Conservation (phyloP, 2,329 filamentous ascomycete genomes). For the Xylariales sp. region DNA sequence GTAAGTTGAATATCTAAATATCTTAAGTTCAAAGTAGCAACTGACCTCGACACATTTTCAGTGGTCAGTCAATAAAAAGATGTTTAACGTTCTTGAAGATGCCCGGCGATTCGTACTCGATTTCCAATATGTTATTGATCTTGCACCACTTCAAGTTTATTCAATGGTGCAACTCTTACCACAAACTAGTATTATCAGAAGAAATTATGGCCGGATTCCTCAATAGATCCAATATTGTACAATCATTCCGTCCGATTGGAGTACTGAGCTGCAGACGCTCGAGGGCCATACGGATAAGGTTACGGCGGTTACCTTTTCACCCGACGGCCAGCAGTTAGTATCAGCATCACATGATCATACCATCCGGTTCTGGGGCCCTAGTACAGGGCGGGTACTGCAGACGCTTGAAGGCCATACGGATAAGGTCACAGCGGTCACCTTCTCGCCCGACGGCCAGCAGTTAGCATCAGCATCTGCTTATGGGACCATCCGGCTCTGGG, state of each 20-base stretch:
- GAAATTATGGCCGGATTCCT: constrained; percentile 10
- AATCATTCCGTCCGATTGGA: no score
- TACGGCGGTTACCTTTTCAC: constrained; percentile 13
- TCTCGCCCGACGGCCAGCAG: constrained; percentile 9
- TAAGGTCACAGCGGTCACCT: constrained; percentile 8
- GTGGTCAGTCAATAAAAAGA: constrained; percentile 2
- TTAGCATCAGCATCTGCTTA: constrained; percentile 1
- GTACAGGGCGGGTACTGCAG: constrained; percentile 7
- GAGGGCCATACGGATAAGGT: constrained; percentile 9
- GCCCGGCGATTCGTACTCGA: constrained; percentile 18
- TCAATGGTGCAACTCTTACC: constrained; percentile 27
- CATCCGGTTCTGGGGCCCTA: constrained; percentile 11
- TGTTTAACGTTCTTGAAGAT: constrained; percentile 17
- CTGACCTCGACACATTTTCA: neutral
- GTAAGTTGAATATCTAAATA: no score
- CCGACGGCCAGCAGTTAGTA: neutral
- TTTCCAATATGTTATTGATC: constrained; percentile 18
- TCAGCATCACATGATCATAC: constrained; percentile 5
- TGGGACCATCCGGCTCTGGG: constrained; percentile 12
- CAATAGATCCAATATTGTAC: constrained; percentile 14
- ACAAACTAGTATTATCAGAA: constrained; percentile 18
- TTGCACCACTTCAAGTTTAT: constrained; percentile 26
- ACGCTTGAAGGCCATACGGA: constrained; percentile 12
- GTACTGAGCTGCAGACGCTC: constrained; percentile 14
- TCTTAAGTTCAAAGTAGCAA: neutral